Evolutionary conservation across 2,329 filamentous ascomycete species (phyloP).

Genomic region (Apiospora rasikravindrae): DNA sequence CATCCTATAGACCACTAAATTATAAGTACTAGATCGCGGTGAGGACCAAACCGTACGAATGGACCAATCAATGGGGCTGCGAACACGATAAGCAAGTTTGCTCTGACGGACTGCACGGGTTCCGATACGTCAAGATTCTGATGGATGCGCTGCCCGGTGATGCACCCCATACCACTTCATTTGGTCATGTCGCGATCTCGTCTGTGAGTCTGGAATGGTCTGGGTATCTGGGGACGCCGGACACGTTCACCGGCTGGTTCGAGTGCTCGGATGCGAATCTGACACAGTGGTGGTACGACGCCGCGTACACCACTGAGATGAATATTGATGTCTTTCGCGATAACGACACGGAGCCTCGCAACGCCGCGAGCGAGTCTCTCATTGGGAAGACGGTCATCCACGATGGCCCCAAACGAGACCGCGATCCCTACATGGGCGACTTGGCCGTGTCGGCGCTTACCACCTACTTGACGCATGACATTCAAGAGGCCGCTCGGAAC

Average conservation of each 20-base stretch:
- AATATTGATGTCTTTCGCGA: constrained; percentile 50
- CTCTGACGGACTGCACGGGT: constrained; percentile 58
- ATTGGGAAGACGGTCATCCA: constrained; percentile 52
- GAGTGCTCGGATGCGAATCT: constrained; percentile 55
- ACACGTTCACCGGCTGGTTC: constrained; percentile 57
- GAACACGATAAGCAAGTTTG: constrained; percentile 50
- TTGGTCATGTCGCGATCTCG: constrained; percentile 49
- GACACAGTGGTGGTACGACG: constrained; percentile 59
- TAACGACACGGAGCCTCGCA: constrained; percentile 55
- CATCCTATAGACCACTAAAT: neutral
- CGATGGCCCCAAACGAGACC: constrained; percentile 58
- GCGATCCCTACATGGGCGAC: constrained; percentile 59
- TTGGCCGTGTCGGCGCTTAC: constrained; percentile 55
- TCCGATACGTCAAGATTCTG: constrained; percentile 56
- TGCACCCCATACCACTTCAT: constrained; percentile 48
- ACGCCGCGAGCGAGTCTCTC: constrained; percentile 48
- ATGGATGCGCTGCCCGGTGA: constrained; percentile 51
- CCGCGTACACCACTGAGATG: constrained; percentile 57
- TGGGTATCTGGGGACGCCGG: constrained; percentile 51
- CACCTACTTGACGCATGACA: constrained; percentile 52
- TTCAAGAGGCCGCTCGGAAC: constrained; percentile 47
- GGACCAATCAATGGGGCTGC: constrained; percentile 52
- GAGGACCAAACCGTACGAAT: constrained; percentile 45
- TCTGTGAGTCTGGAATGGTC: constrained; percentile 49
- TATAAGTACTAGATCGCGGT: constrained; percentile 48